phyloP scores from a whole-genome alignment of 768 basidiomycete species.

The Suillus alpinus region DNA sequence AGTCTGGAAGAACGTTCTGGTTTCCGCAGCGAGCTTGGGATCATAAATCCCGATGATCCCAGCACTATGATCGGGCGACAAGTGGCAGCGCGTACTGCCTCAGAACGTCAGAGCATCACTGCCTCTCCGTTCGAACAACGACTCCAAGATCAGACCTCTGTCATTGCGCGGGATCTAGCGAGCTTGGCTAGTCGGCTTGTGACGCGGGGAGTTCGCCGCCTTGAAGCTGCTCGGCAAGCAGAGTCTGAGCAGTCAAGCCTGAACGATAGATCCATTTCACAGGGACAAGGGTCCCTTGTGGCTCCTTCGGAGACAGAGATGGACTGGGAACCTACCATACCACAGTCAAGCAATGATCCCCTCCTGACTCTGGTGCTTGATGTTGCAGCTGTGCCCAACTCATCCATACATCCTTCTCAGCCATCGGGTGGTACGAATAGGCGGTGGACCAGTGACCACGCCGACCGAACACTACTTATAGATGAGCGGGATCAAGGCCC shows the following conservation, averaged over 20 bases:
- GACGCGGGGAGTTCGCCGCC: slow-evolving; percentile 21
- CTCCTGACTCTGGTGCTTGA: background rate
- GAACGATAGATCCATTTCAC: background rate
- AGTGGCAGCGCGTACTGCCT: slow-evolving; percentile 28
- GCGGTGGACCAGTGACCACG: background rate
- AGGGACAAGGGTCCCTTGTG: background rate
- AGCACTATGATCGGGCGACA: slow-evolving; percentile 34
- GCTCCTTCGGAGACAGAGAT: background rate
- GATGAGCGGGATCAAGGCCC: background rate
- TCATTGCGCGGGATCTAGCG: slow-evolving; percentile 32
- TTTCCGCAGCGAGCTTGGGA: slow-evolving; percentile 21
- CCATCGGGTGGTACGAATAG: background rate
- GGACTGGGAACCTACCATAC: slow-evolving; percentile 1
- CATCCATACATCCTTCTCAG: background rate
- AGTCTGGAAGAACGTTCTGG: slow-evolving; percentile 13
- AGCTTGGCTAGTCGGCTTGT: slow-evolving; percentile 28
- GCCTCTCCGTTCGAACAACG: slow-evolving; percentile 27
- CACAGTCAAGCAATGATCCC: background rate
- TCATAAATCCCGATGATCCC: slow-evolving; percentile 24
- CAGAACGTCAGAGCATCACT: slow-evolving; percentile 18
- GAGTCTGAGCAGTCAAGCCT: background rate
- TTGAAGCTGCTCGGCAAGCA: slow-evolving; percentile 14
- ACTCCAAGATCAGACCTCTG: slow-evolving; percentile 26
- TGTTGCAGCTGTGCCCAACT: background rate
- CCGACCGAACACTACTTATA: background rate